Evolutionary conservation across 345 rosid species (phyloP), one percentile per base, ranked within the genome.

Genomic region (Microthlaspi erraticum): DNA sequence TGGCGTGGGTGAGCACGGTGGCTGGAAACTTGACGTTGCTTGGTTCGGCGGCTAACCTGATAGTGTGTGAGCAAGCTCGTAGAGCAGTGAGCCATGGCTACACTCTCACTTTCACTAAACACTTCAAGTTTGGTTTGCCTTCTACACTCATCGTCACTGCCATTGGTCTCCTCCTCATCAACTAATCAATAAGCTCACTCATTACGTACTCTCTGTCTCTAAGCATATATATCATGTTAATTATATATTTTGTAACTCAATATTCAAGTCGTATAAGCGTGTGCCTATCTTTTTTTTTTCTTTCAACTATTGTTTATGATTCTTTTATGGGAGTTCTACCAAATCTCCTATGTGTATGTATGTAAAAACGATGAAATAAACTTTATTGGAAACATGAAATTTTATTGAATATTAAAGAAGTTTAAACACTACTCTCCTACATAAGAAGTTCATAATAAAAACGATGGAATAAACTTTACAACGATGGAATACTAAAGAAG

Each of bases 11-110:
- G 53, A 90, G 98, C 78, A 85, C 97, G 0, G 83, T 93, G 16
- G 91, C 93, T 0, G 97, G 96, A 13, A 93, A 93, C 81, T 77
- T 93, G 49, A 86, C 98, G 0, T 80, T 90, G 41, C 68, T 90
- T 19, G 98, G 98, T 4, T 90, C 97, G 5, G 97, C 97, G 0
- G 93, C 96, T 3, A 93, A 93, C 77, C 74, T 93, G 84, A 90
- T 90, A 49, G 93, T 90, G 56, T 87, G 98, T 12, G 96, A 90
- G 70, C 90, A 93, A 81, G 98, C 98, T 52, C 73, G 81, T 11
- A 77, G 90, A 4, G 77, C 90, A 44, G 78, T 82, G 1, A 64
- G 59, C 9, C 63, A 79, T 11, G 85, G 84, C 1, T 87, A 88
- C 82, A 83, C 80, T 5, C 76, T 90, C 23, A 81, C 93, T 36